phyloP scores from a whole-genome alignment of 1,139 yeast species.

The Ogataea hybrid region DNA sequence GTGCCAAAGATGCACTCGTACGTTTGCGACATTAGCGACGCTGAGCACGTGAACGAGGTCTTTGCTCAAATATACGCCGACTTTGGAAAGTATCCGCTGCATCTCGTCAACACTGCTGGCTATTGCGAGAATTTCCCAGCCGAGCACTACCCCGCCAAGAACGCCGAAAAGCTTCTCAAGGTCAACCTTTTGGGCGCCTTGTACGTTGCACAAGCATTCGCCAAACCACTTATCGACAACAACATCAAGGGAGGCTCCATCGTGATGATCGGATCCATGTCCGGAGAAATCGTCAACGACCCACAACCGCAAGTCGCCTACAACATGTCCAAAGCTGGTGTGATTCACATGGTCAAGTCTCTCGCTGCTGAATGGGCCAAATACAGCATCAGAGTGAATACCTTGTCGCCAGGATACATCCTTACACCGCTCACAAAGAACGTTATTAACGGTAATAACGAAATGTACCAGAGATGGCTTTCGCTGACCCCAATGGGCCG shows the following conservation, averaged over 20 bases:
- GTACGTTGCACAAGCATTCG: constrained; percentile 62
- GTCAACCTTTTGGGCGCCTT: constrained; percentile 77
- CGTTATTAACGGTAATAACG: constrained; percentile 51
- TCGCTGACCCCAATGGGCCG: constrained; percentile 70
- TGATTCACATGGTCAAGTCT: constrained; percentile 71
- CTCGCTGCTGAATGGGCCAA: constrained; percentile 86
- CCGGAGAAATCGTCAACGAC: constrained; percentile 77
- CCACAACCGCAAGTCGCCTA: constrained; percentile 87
- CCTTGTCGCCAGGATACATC: constrained; percentile 81
- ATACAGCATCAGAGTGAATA: constrained; percentile 72
- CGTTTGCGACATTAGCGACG: constrained; percentile 75
- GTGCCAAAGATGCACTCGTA: constrained; percentile 56
- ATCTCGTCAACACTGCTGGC: constrained; percentile 79
- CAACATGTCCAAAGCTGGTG: constrained; percentile 86
- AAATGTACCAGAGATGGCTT: constrained; percentile 57
- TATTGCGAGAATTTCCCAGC: constrained; percentile 80
- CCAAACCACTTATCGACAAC: constrained; percentile 60
- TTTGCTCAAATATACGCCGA: constrained; percentile 50
- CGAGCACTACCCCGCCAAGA: constrained; percentile 68
- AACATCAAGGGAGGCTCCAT: constrained; percentile 57
- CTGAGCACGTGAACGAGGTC: constrained; percentile 55
- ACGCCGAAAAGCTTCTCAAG: constrained; percentile 66
- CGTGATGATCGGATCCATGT: constrained; percentile 81
- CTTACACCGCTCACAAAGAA: constrained; percentile 62
- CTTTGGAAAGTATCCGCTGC: constrained; percentile 60